A percentile compares a stretch with the other conserved stretches of the same genome.
Evolutionary conservation across 140 eudicot genomes (phyloP).

Genomic region (Senecio squalidus): DNA sequence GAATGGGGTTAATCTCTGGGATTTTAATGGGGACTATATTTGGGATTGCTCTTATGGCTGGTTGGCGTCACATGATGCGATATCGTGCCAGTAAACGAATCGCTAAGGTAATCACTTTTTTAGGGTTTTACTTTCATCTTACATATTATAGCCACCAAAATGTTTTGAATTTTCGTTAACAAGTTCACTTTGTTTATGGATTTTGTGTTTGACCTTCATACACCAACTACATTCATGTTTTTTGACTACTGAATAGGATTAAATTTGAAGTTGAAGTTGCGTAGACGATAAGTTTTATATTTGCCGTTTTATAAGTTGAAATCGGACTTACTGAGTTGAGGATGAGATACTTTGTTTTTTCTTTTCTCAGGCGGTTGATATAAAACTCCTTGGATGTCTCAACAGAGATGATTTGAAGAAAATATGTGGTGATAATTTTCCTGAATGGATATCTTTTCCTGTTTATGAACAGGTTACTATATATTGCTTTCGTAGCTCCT

Average conservation of each 20-base stretch:
- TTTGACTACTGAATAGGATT: too few relatives aligned
- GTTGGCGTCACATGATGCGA: constrained; percentile 85
- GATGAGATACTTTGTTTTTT: constrained; percentile 14
- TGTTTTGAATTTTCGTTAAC: too few relatives aligned
- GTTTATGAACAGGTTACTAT: constrained; percentile 85
- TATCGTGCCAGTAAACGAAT: constrained; percentile 71
- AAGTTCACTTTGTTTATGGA: too few relatives aligned
- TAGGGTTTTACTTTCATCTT: too few relatives aligned
- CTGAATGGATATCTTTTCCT: constrained; percentile 98
- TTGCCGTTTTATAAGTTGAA: not conserved
- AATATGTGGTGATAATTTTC: constrained; percentile 89
- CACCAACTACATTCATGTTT: too few relatives aligned
- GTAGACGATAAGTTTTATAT: too few relatives aligned
- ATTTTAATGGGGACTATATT: constrained; percentile 68
- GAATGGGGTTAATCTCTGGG: constrained; percentile 93
- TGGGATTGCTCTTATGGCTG: constrained; percentile 95
- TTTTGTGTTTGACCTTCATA: too few relatives aligned
- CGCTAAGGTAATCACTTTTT: constrained; percentile 66
- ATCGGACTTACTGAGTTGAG: not conserved
- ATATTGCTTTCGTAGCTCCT: not conserved
- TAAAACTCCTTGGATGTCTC: constrained; percentile 79
- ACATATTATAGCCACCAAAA: too few relatives aligned
- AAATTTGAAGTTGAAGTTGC: too few relatives aligned
- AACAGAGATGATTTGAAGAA: constrained; percentile 86
- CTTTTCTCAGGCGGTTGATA: constrained; percentile 79